Evolutionary conservation across 176 grass and related monocot species (phyloP), one percentile per base, ranked within the genome.

Genomic region (Urochloa ruziziensis): DNA sequence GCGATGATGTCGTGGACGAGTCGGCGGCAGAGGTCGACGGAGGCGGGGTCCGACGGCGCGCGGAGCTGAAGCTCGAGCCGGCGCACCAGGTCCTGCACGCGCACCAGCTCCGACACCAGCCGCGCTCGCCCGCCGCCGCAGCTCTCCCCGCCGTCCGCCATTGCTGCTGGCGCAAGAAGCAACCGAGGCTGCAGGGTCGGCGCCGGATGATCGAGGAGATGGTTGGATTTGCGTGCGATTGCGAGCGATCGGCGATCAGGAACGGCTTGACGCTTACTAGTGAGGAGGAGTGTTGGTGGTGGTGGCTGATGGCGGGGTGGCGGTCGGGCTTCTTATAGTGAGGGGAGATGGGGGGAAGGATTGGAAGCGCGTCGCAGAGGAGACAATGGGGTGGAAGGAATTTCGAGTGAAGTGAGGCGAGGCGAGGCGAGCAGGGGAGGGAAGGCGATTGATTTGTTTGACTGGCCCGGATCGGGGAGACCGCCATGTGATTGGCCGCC

Each of bases 1-100:
- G 83, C 88, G 53, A 91, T 42, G 73, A 97, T 77, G 79, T 93
- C 61, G 35, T 46, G 37, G 15, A 83, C 54, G 25, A 97, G 67
- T 40, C 24, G 47, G 80, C 90, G 88, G 89, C 86, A 89, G 37
- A 78, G 56, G 23, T 91, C 80, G 19, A 72, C 32, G 32, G 77
- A 74, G 52, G 83, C 71, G 39, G 23, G 42, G 34, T 33, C 52
- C n/a, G 46, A 27, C 1, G 85, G 71, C 67, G 37, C 32, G 21
- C 62, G 70, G 17, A 96, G 84, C 42, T 87, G 86, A 35, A 37
- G 35, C 74, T 93, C 88, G 0, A 96, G 84, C 71, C 91, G 86
- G 5, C 72, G 85, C 30, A 86, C 83, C 51, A 93, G 84, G 49
- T 73, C 86, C 48, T 89, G 75, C 39, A 93, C 75, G 0, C 87